Evolutionary conservation across 1,284 basidiomycete species (phyloP).

Genomic region (Heterobasidion irregulare): DNA sequence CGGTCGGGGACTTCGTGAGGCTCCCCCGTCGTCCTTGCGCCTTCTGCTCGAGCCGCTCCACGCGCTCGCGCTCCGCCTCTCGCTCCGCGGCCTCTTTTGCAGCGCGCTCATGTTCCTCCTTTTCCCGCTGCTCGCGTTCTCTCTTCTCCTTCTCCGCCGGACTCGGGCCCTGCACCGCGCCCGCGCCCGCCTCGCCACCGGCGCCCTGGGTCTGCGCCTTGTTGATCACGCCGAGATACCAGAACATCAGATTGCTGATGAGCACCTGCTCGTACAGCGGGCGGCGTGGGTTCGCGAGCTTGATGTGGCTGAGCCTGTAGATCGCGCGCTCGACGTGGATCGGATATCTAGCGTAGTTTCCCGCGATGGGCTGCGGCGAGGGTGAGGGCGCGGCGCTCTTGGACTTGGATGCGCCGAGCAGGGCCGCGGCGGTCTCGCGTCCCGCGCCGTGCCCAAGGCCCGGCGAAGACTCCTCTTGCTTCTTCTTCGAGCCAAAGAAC

Average conservation of each 20-base stretch:
- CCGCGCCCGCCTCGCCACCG: slow-evolving; percentile 7
- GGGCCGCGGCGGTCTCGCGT: slow-evolving; percentile 74
- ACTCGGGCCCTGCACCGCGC: slow-evolving; percentile 26
- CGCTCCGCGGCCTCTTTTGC: slow-evolving; percentile 36
- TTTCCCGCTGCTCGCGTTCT: slow-evolving; percentile 31
- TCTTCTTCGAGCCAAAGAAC: slow-evolving; percentile 79
- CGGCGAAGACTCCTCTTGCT: slow-evolving; percentile 54
- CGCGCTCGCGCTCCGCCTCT: slow-evolving; percentile 23
- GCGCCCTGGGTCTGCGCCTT: slow-evolving; percentile 45
- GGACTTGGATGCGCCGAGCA: slow-evolving; percentile 71
- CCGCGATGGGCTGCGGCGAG: slow-evolving; percentile 46
- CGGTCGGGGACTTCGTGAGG: slow-evolving; percentile 29
- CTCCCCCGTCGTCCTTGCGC: slow-evolving; percentile 34
- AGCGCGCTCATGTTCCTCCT: slow-evolving; percentile 36
- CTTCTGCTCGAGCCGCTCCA: slow-evolving; percentile 33
- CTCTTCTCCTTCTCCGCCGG: slow-evolving; percentile 21
- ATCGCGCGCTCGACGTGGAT: slow-evolving; percentile 98
- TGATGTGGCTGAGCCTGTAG: slow-evolving; percentile 96
- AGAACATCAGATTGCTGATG: slow-evolving; percentile 99
- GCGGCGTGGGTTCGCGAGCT: slow-evolving; percentile 92
- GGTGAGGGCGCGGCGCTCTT: slow-evolving; percentile 54
- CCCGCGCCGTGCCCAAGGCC: slow-evolving; percentile 47
- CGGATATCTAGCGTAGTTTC: slow-evolving; percentile 74
- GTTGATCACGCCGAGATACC: slow-evolving; percentile 98
- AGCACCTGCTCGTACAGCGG: slow-evolving; percentile 98